These are phyloP conservation scores for Pestalotiopsis sp. DNA, from an alignment of 2,329 filamentous ascomycete species.

Conservation along the genomic window DNA sequence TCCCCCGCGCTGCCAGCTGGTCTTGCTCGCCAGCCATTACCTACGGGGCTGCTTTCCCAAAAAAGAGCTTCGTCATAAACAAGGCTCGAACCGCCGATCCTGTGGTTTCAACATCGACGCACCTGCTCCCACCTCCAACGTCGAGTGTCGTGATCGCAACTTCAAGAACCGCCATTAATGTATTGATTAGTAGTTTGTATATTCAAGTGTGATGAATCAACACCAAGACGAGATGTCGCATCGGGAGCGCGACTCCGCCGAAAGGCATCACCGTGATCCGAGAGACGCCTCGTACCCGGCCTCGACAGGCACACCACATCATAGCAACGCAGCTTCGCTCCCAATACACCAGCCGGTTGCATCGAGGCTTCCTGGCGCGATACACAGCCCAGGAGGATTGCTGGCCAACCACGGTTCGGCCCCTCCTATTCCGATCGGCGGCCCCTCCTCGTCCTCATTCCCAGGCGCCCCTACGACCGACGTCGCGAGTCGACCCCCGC, in stretches of 20 bases:
- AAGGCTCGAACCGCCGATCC: background rate
- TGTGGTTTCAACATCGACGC: background rate
- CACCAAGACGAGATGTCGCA: slow-evolving; percentile 49
- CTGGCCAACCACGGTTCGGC: slow-evolving; percentile 71
- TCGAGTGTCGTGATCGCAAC: background rate
- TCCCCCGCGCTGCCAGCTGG: background rate
- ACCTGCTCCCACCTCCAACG: background rate
- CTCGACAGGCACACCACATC: slow-evolving; percentile 62
- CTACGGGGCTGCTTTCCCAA: background rate
- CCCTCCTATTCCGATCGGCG: slow-evolving; percentile 54
- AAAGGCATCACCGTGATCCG: slow-evolving; percentile 60
- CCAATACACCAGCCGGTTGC: slow-evolving; percentile 95
- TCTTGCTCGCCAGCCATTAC: background rate
- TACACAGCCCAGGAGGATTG: slow-evolving; percentile 90
- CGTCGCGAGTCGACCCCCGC: slow-evolving; percentile 53
- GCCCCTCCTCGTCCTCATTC: slow-evolving; percentile 54
- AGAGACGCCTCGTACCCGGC: slow-evolving; percentile 57
- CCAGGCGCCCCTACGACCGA: slow-evolving; percentile 53
- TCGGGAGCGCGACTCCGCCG: slow-evolving; percentile 67
- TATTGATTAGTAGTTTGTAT: background rate
- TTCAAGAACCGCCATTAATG: background rate
- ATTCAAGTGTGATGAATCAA: slow-evolving; percentile 28
- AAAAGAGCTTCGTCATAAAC: background rate
- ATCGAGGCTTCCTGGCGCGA: slow-evolving; percentile 75
- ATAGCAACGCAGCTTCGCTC: slow-evolving; percentile 85